Conservation (phyloP, 805 yeast species). For the Debaryomyces castellii region DNA sequence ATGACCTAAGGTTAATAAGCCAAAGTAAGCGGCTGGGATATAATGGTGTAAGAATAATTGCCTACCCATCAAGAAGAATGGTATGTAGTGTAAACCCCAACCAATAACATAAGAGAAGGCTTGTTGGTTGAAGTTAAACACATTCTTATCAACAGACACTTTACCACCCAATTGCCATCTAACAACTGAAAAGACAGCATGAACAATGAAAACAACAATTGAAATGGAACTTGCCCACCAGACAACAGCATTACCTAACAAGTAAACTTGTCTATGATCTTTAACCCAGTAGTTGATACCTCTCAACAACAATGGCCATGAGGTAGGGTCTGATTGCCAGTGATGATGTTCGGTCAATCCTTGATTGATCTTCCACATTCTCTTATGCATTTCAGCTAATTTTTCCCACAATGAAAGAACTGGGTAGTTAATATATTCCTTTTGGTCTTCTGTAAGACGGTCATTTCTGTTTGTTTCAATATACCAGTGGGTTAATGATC, state of each 20-base stretch:
- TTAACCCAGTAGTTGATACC: conserved; percentile 82
- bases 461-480: conserved; percentile 67
- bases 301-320: conserved; percentile 74
- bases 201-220: conserved; percentile 50
- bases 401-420: conserved; percentile 56
- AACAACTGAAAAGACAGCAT: conserved; percentile 45
- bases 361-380: conserved; percentile 77
- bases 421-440: conserved; percentile 45
- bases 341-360: conserved; percentile 68
- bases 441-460: conserved; percentile 29
- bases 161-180: conserved; percentile 60
- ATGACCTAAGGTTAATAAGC: conserved; percentile 74
- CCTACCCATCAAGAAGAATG: conserved; percentile 86
- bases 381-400: conserved; percentile 61
- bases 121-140: conserved; percentile 65
- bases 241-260: conserved; percentile 74
- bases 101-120: conserved; percentile 63
- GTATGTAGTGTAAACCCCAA: conserved; percentile 69
- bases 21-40: conserved; percentile 89
- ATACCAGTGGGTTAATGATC: conserved; percentile 66
- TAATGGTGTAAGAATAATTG: conserved; percentile 93
- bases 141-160: conserved; percentile 49
- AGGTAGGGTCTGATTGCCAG: conserved; percentile 68
- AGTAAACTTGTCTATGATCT: conserved; percentile 60
- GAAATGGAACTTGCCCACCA: conserved; percentile 72